Evolutionary conservation across 768 basidiomycete genomes (phyloP), one percentile per base, ranked within the genome.

Genomic region (Pleurotus salmoneostramineus): DNA sequence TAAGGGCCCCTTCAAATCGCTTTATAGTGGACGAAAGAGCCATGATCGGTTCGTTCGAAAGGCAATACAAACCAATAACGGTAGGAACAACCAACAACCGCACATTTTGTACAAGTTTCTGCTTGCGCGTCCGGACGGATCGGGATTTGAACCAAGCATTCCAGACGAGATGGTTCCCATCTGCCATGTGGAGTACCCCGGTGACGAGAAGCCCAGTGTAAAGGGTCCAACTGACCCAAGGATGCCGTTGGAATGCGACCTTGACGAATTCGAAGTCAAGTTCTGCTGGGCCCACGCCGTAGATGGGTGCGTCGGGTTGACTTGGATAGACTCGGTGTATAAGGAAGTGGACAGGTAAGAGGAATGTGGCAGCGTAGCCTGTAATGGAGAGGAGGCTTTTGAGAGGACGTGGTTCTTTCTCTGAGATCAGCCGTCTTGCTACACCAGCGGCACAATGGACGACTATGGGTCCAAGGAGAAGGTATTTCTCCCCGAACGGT

Each of bases 211-310:
- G 78, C 0, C 81, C 85, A 1, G 75, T 68, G 63, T 95, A 93
- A 45, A 87, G 68, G 2, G 82, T 56, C 80, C 80, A 84, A 64
- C 80, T 87, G 40, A 81, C 74, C 66, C 73, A 70, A 0, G 90
- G 89, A 81, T 85, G 91, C 14, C 58, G 71, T 12, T 76, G 74
- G 40, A 93, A 69, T 2, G 83, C 89, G 4, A 81, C 77, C 66
- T 93, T 93, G 57, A 94, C 89, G 67, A 87, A 93, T 61, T 93
- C 88, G 66, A 81, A 94, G 69, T 91, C 87, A 37, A 95, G 79
- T 64, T 94, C 91, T 0, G 86, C 76, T 0, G 92, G 91, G 12
- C 87, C 83, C 21, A 93, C 74, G 2, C 77, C 69, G 48, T 72
- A 71, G 55, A 91, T 84, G 17, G 84, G 85, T 1, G 74, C 65